Evolutionary conservation across 2,329 filamentous ascomycete genomes (phyloP).

Genomic region (Cyanodermella asteris): DNA sequence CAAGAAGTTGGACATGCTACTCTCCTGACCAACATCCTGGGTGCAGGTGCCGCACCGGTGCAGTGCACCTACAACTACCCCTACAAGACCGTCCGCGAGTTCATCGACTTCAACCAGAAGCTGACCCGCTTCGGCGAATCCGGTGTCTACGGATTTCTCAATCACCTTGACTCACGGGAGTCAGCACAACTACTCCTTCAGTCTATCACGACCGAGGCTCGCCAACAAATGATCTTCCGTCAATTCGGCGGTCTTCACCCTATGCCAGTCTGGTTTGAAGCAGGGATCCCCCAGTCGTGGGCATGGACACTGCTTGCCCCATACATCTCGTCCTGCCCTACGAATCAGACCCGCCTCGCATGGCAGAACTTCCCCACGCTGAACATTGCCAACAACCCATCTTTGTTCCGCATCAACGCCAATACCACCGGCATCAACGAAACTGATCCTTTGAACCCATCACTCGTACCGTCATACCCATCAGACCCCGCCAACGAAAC

Average conservation of each 20-base stretch:
- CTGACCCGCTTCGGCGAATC: slow-evolving; percentile 63
- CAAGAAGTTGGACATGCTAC: slow-evolving; percentile 64
- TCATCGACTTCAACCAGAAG: slow-evolving; percentile 66
- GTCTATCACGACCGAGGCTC: slow-evolving; percentile 56
- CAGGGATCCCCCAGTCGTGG: slow-evolving; percentile 65
- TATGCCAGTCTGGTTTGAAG: slow-evolving; percentile 65
- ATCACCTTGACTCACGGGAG: slow-evolving; percentile 55
- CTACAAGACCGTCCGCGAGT: slow-evolving; percentile 51
- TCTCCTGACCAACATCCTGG: slow-evolving; percentile 56
- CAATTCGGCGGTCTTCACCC: slow-evolving; percentile 62
- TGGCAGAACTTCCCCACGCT: slow-evolving; percentile 73
- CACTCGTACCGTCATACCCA: too few species aligned
- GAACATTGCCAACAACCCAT: slow-evolving; percentile 53
- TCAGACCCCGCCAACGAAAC: slow-evolving; percentile 16
- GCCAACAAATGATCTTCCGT: slow-evolving; percentile 68
- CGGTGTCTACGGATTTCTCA: slow-evolving; percentile 61
- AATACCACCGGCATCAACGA: slow-evolving; percentile 40
- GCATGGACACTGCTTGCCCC: slow-evolving; percentile 63
- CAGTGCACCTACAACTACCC: slow-evolving; percentile 73
- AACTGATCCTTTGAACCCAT: slow-evolving; percentile 33
- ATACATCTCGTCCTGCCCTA: slow-evolving; percentile 57
- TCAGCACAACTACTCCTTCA: slow-evolving; percentile 52
- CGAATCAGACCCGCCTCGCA: slow-evolving; percentile 47
- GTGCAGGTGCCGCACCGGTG: slow-evolving; percentile 37
- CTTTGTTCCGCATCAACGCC: slow-evolving; percentile 44